Evolutionary conservation across 164 flowering plant species (phyloP).

Genomic region (Annona cherimola): DNA sequence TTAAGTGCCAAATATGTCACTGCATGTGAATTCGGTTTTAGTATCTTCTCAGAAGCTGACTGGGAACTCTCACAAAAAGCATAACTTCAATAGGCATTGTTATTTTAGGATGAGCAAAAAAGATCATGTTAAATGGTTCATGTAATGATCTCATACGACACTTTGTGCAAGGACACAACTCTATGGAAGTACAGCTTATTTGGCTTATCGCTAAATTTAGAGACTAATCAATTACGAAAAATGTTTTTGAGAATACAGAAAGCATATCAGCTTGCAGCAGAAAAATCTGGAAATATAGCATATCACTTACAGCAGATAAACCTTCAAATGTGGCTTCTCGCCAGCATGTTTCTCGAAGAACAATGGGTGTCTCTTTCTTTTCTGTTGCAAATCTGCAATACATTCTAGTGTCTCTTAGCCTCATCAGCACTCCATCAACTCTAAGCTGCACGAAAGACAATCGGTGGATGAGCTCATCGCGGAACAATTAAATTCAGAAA

Average conservation of each 20-base stretch:
- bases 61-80: neutral
- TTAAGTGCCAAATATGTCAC: neutral
- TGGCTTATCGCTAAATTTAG: too few species aligned
- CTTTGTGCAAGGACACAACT: neutral
- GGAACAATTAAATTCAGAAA: too few species aligned
- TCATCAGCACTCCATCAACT: constrained; percentile 96
- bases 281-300: too few species aligned
- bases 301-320: constrained; percentile 71
- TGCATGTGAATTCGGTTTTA: too few species aligned
- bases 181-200: neutral
- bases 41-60: neutral
- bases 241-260: neutral
- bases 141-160: neutral
- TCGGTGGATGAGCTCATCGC: neutral
- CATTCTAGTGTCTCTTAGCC: constrained; percentile 88
- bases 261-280: constrained; percentile 6
- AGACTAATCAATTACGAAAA: neutral
- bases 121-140: neutral
- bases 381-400: constrained; percentile 54
- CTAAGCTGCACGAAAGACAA: constrained; percentile 56
- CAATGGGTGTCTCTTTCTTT: constrained; percentile 23
- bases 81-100: neutral
- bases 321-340: constrained; percentile 78
- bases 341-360: constrained; percentile 92
- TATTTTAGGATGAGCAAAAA: neutral